These are phyloP conservation scores for Cladochytrium replicatum DNA, from an alignment of 192 early-diverging fungal species.

Conservation along the genomic window DNA sequence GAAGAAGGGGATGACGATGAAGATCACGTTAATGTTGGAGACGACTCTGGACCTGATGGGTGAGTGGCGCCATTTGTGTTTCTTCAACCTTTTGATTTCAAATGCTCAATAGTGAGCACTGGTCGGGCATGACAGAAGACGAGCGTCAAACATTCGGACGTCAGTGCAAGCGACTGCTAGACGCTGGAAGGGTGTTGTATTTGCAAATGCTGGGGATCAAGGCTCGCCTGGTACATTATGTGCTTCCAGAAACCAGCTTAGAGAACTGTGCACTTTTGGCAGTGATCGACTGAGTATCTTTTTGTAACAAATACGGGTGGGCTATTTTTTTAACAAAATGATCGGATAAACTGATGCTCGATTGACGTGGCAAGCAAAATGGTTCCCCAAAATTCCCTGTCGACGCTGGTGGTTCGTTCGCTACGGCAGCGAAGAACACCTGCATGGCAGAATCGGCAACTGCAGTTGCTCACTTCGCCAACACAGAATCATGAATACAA, in stretches of 20 bases:
- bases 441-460: too few relatives aligned
- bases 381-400: too few relatives aligned
- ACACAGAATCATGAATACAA: too few relatives aligned
- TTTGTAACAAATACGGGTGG: too few relatives aligned
- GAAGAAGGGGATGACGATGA: slow-evolving; percentile 19
- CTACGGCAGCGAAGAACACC: too few relatives aligned
- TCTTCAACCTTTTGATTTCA: not conserved
- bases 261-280: slow-evolving; percentile 62
- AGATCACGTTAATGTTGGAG: slow-evolving; percentile 33
- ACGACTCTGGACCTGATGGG: slow-evolving; percentile 18
- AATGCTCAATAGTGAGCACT: slow-evolving; percentile 40
- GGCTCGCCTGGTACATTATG: slow-evolving; percentile 66
- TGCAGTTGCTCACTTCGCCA: too few relatives aligned
- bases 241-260: slow-evolving; percentile 44
- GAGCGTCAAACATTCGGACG: slow-evolving; percentile 57
- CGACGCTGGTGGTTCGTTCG: too few relatives aligned
- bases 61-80: slow-evolving; percentile 8
- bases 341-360: too few relatives aligned
- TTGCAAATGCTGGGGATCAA: slow-evolving; percentile 49
- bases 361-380: too few relatives aligned
- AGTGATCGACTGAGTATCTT: too few relatives aligned
- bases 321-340: too few relatives aligned
- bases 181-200: slow-evolving; percentile 55
- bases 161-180: slow-evolving; percentile 68
- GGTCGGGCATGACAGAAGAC: slow-evolving; percentile 53